Evolutionary conservation across 192 early-diverging fungal genomes (phyloP).

Genomic region (Coemansia sp.): DNA sequence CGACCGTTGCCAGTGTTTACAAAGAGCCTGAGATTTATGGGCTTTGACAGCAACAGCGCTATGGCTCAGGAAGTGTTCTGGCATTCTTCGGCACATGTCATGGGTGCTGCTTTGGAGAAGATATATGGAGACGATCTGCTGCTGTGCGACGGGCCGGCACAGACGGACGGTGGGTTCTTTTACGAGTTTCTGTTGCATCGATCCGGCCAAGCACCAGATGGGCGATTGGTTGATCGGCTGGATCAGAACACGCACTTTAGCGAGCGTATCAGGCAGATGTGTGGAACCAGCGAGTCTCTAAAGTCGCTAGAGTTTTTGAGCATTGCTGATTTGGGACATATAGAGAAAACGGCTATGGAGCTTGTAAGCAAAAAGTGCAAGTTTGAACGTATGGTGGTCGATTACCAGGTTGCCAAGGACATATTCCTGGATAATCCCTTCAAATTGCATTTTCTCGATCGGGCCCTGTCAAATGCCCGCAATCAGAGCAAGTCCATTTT

Average conservation of each 20-base stretch:
- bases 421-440: constrained; percentile 75
- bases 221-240: constrained; percentile 11
- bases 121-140: constrained; percentile 67
- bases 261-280: constrained; percentile 31
- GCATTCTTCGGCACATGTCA: constrained; percentile 71
- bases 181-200: constrained; percentile 67
- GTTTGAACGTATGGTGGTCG: constrained; percentile 68
- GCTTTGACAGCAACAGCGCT: constrained; percentile 45
- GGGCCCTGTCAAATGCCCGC: constrained; percentile 5
- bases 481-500: neutral
- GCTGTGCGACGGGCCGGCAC: constrained; percentile 70
- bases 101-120: constrained; percentile 70
- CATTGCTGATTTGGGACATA: constrained; percentile 54
- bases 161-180: constrained; percentile 74
- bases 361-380: constrained; percentile 56
- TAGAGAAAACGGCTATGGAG: constrained; percentile 57
- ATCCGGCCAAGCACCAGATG: neutral
- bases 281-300: constrained; percentile 9
- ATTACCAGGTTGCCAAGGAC: constrained; percentile 58
- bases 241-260: constrained; percentile 12
- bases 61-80: constrained; percentile 57
- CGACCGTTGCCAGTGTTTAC: constrained; percentile 46
- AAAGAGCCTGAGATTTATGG: constrained; percentile 36
- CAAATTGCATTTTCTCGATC: constrained; percentile 67
- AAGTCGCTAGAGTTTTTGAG: constrained; percentile 49